phyloP scores from a whole-genome alignment of 2,329 filamentous ascomycete genomes.

The Colletotrichum brevisporum region DNA sequence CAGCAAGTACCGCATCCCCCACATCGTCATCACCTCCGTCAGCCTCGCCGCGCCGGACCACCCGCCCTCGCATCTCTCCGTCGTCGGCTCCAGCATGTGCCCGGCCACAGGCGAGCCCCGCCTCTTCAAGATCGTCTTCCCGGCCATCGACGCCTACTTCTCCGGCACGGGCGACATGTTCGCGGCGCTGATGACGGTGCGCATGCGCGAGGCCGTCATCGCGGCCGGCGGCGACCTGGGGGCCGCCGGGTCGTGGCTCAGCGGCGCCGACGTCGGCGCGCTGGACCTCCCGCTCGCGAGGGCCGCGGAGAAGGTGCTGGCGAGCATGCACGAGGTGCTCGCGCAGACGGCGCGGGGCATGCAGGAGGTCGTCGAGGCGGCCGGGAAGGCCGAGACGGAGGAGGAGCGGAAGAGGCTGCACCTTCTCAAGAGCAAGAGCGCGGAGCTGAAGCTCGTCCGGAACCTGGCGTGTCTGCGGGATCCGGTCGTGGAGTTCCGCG shows the following conservation, averaged over 20 bases:
- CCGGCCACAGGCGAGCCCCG: constrained; percentile 71
- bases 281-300: constrained; percentile 84
- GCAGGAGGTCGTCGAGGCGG: constrained; percentile 62
- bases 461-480: constrained; percentile 78
- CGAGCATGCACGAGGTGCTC: constrained; percentile 92
- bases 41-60: constrained; percentile 72
- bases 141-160: constrained; percentile 92
- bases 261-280: constrained; percentile 77
- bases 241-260: constrained; percentile 78
- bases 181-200: constrained; percentile 88
- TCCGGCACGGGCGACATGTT: constrained; percentile 99
- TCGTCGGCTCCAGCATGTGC: constrained; percentile 81
- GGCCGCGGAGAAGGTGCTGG: constrained; percentile 88
- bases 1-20: constrained; percentile 80
- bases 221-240: constrained; percentile 59
- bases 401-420: constrained; percentile 71
- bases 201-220: constrained; percentile 85
- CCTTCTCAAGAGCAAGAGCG: constrained; percentile 83
- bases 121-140: constrained; percentile 90
- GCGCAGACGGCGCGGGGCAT: constrained; percentile 77
- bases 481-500: constrained; percentile 76
- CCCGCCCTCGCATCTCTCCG: constrained; percentile 70
- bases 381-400: constrained; percentile 57
- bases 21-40: constrained; percentile 94
- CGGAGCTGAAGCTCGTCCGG: constrained; percentile 87